Conservation (phyloP, 2,329 filamentous ascomycete genomes). For the Neonectria faginata region DNA sequence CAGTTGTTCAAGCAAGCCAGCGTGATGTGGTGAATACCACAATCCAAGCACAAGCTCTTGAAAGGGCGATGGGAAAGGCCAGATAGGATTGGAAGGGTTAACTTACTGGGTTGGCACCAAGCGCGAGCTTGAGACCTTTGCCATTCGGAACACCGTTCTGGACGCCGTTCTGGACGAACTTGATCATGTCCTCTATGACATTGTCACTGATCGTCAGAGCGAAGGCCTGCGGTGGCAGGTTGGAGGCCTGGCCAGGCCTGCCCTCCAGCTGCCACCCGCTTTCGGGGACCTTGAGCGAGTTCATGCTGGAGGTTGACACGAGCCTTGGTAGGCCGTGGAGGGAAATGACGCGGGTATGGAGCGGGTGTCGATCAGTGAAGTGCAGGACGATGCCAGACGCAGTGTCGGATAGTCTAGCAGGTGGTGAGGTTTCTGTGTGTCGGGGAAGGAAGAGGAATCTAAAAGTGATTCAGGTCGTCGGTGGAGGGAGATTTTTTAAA, state of each 20-base stretch:
- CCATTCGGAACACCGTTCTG: slow-evolving; percentile 50
- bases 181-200: slow-evolving; percentile 72
- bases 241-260: slow-evolving; percentile 57
- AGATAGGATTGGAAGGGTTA: slow-evolving; percentile 32
- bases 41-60: neutral
- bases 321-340: slow-evolving; percentile 45
- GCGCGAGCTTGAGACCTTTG: slow-evolving; percentile 66
- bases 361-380: slow-evolving; percentile 40
- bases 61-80: neutral
- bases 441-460: slow-evolving; percentile 4
- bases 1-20: slow-evolving; percentile 2
- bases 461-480: slow-evolving; percentile 20
- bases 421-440: slow-evolving; percentile 21
- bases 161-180: slow-evolving; percentile 59
- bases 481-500: slow-evolving; percentile 20
- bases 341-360: slow-evolving; percentile 45
- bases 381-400: slow-evolving; percentile 29
- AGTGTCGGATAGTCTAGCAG: slow-evolving; percentile 25
- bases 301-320: slow-evolving; percentile 56
- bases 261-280: slow-evolving; percentile 68
- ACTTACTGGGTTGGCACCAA: slow-evolving; percentile 72
- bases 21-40: neutral
- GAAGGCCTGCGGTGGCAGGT: slow-evolving; percentile 67
- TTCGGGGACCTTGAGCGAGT: slow-evolving; percentile 67
- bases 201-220: slow-evolving; percentile 68